These are phyloP conservation scores for Aspergillus sp. DNA, from an alignment of 2,329 filamentous ascomycete species.

Conservation along the genomic window DNA sequence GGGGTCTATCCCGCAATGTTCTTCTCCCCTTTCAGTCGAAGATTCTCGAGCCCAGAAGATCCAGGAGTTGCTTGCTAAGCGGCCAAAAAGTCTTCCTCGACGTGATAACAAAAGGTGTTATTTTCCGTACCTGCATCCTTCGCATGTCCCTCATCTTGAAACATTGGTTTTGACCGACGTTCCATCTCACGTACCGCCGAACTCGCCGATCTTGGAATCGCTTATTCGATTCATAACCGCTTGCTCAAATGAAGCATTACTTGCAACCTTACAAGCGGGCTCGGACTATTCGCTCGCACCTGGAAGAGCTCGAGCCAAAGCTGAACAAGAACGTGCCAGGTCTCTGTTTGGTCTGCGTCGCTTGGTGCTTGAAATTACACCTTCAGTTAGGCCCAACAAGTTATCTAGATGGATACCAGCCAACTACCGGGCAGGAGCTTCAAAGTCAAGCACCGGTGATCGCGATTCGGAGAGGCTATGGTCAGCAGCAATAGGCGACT, in stretches of 20 bases:
- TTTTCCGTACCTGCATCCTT: constrained; percentile 53
- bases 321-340: constrained; percentile 52
- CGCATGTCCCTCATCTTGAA: constrained; percentile 56
- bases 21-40: constrained; percentile 24
- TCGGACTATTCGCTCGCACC: constrained; percentile 63
- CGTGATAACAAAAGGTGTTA: constrained; percentile 30
- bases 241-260: constrained; percentile 57
- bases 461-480: constrained; percentile 61
- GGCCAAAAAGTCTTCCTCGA: constrained; percentile 37
- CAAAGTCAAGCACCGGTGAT: constrained; percentile 61
- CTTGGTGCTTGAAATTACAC: constrained; percentile 59
- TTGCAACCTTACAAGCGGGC: constrained; percentile 55
- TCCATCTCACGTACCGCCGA: constrained; percentile 47
- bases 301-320: constrained; percentile 52
- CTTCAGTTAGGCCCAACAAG: constrained; percentile 26
- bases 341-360: constrained; percentile 57
- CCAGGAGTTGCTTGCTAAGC: constrained; percentile 41
- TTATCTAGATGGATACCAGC: constrained; percentile 43
- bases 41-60: constrained; percentile 36
- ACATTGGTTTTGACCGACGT: constrained; percentile 61
- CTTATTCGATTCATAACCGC: constrained; percentile 58
- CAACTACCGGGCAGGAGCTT: constrained; percentile 49
- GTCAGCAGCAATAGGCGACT: constrained; percentile 61
- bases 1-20: constrained; percentile 18
- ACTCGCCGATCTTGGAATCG: constrained; percentile 45